phyloP scores from a whole-genome alignment of 345 rosid genomes.

The Salix suchowensis region DNA sequence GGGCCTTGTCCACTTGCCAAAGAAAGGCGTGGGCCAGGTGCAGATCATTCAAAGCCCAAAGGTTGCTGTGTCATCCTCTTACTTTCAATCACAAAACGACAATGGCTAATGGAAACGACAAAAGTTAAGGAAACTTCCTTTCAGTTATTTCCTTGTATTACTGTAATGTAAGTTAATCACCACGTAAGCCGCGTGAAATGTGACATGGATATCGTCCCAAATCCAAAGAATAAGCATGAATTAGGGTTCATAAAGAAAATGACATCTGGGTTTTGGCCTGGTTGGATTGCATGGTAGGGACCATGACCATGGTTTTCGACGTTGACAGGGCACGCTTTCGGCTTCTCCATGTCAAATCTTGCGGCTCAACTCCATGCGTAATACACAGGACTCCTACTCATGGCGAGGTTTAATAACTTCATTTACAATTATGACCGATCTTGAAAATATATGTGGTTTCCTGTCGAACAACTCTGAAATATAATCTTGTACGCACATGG shows the following conservation, averaged over 20 bases:
- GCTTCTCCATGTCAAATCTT: neutral
- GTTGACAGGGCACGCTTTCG: neutral
- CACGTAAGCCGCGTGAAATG: slow-evolving; percentile 34
- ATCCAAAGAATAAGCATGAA: neutral
- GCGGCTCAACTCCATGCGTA: neutral
- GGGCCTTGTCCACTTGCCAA: slow-evolving; percentile 28
- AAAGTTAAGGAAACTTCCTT: slow-evolving; percentile 1
- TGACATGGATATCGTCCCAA: slow-evolving; percentile 14
- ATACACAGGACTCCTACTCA: neutral
- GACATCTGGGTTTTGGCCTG: neutral
- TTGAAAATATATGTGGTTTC: neutral
- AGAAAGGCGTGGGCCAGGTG: slow-evolving; percentile 22
- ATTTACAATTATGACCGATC: slow-evolving; percentile 12
- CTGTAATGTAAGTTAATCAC: neutral
- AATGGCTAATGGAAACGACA: neutral
- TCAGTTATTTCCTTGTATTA: neutral
- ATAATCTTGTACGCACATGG: neutral
- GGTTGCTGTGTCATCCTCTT: neutral
- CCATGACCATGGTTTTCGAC: neutral
- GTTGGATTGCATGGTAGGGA: slow-evolving; percentile 17
- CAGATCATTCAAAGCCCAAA: slow-evolving; percentile 16
- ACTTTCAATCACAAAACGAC: neutral
- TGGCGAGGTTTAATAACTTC: too few relatives aligned
- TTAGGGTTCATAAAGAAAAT: neutral
- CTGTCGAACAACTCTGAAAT: neutral